Evolutionary conservation across 352 stramenopile genomes (phyloP).

Genomic region (Globisporangium carolinianum): DNA sequence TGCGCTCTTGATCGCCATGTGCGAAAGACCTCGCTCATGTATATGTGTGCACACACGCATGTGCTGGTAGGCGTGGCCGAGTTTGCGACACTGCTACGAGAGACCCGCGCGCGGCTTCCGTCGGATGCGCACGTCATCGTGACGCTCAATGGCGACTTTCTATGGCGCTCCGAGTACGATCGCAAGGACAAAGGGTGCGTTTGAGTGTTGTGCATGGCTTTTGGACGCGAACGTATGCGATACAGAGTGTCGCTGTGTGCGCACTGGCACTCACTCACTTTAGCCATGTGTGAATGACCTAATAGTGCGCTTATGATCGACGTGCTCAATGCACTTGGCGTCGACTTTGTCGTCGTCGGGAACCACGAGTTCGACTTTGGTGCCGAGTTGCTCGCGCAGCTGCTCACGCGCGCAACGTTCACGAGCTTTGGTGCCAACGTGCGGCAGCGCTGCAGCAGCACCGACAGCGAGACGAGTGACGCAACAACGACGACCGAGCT

Average conservation of each 20-base stretch:
- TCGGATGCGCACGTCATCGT: slow-evolving; percentile 32
- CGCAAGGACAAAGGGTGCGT: slow-evolving; percentile 61
- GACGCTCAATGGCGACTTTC: slow-evolving; percentile 68
- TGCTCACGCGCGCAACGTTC: slow-evolving; percentile 37
- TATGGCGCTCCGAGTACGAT: slow-evolving; percentile 60
- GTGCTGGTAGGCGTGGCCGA: slow-evolving; percentile 29
- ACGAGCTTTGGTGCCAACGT: slow-evolving; percentile 59
- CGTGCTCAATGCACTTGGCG: slow-evolving; percentile 38
- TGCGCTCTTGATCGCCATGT: neutral
- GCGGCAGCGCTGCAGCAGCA: slow-evolving; percentile 12
- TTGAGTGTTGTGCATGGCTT: neutral
- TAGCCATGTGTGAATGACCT: too few relatives aligned
- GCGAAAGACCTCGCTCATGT: neutral
- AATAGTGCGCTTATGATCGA: slow-evolving; percentile 54
- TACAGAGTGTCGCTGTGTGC: neutral
- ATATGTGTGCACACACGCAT: neutral
- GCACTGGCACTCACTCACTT: too few relatives aligned
- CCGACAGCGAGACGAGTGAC: too few relatives aligned
- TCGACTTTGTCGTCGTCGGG: slow-evolving; percentile 65
- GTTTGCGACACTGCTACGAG: slow-evolving; percentile 43
- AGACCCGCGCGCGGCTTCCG: slow-evolving; percentile 16
- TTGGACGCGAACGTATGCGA: too few relatives aligned
- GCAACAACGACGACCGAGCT: slow-evolving; percentile 7
- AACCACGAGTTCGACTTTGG: slow-evolving; percentile 82
- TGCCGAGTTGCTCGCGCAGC: slow-evolving; percentile 22